Evolutionary conservation across 306 rosid genomes (phyloP).

Genomic region (Quercus bicolor): DNA sequence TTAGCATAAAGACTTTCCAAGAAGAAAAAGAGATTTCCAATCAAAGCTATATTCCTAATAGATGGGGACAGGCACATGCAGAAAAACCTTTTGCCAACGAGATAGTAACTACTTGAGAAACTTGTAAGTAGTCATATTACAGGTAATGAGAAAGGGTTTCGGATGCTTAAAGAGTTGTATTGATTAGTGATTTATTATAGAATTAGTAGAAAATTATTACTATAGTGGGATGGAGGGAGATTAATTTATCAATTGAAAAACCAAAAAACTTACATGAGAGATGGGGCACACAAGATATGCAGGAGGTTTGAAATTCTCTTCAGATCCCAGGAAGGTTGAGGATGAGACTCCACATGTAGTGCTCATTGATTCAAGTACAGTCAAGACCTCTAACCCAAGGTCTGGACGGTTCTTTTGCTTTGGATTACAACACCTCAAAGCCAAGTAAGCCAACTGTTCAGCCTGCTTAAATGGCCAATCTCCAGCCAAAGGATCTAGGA

Average conservation of each 20-base stretch:
- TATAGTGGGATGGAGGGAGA: too few relatives aligned
- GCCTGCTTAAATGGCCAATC: slow-evolving; percentile 54
- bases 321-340: slow-evolving; percentile 40
- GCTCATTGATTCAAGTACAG: slow-evolving; percentile 48
- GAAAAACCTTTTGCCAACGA: too few relatives aligned
- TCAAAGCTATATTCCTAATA: not conserved
- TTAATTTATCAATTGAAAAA: not conserved
- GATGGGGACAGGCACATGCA: too few relatives aligned
- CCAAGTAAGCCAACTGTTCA: slow-evolving; percentile 42
- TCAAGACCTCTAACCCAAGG: slow-evolving; percentile 46
- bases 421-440: slow-evolving; percentile 44
- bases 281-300: slow-evolving; percentile 49
- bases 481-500: slow-evolving; percentile 51
- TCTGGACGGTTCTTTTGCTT: slow-evolving; percentile 43
- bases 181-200: too few relatives aligned
- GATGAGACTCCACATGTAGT: slow-evolving; percentile 38
- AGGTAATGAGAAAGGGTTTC: too few relatives aligned
- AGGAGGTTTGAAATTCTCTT: slow-evolving; percentile 42
- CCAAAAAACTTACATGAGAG: slow-evolving; percentile 35
- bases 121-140: too few relatives aligned
- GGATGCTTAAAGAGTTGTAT: too few relatives aligned
- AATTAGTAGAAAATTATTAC: too few relatives aligned
- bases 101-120: too few relatives aligned
- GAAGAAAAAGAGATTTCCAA: not conserved
- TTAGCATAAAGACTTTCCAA: not conserved